Percentiles rank a stretch among this genome's conserved stretches.
These are phyloP conservation scores for Clarkia xantiana DNA, from an alignment of 345 rosid species.

Conservation along the genomic window DNA sequence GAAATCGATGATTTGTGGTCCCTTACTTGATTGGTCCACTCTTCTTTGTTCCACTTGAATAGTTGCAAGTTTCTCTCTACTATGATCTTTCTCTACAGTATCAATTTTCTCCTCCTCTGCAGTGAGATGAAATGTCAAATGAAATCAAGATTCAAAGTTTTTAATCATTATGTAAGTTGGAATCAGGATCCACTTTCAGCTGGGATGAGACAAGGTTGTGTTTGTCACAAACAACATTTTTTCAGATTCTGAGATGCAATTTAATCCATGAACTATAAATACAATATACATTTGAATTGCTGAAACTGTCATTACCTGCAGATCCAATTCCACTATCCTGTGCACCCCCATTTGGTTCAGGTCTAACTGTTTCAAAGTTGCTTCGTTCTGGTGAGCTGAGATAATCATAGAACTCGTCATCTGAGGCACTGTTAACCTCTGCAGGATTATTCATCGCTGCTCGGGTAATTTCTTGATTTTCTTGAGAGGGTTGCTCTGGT, in stretches of 20 bases:
- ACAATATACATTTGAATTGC: background rate
- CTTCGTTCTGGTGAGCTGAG: too few species aligned
- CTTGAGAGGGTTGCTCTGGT: constrained; percentile 12
- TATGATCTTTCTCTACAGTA: background rate
- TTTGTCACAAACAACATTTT: background rate
- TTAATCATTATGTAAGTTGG: too few species aligned
- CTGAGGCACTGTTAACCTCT: constrained; percentile 5
- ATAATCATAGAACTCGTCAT: background rate
- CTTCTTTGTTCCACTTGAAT: background rate
- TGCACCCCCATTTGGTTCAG: background rate
- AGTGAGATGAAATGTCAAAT: background rate
- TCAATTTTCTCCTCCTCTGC: background rate
- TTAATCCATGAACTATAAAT: background rate
- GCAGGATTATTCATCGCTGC: constrained; percentile 8
- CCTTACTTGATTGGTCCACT: background rate
- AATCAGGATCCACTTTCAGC: too few species aligned
- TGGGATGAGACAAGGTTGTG: too few species aligned
- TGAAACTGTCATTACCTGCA: constrained; percentile 3
- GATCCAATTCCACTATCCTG: background rate
- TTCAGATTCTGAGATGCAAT: background rate
- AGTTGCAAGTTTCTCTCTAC: background rate
- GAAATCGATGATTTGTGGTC: background rate
- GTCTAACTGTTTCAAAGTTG: too few species aligned
- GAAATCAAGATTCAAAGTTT: too few species aligned
- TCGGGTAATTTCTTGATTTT: constrained; percentile 17